These are phyloP conservation scores for Wickerhamomyces pijperi DNA, from an alignment of 805 yeast species.

Conservation along the genomic window DNA sequence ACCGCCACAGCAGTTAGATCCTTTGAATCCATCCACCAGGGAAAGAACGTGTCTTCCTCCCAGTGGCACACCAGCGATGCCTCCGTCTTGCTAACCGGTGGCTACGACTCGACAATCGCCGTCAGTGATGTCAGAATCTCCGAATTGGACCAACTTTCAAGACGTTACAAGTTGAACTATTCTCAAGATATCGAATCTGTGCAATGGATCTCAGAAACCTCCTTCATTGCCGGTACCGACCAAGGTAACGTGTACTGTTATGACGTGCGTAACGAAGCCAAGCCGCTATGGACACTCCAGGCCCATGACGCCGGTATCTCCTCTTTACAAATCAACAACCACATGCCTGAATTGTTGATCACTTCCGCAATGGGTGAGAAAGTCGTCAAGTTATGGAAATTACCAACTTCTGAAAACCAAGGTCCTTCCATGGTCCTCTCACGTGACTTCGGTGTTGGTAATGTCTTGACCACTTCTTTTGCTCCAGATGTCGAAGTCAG, in stretches of 20 bases:
- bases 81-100: conserved; percentile 74
- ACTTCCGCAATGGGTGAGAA: conserved; percentile 92
- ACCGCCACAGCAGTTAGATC: conserved; percentile 70
- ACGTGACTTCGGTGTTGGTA: conserved; percentile 90
- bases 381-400: conserved; percentile 78
- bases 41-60: conserved; percentile 73
- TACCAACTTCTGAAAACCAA: conserved; percentile 28
- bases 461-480: conserved; percentile 72
- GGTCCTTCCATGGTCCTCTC: conserved; percentile 81
- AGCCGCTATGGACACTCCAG: conserved; percentile 88
- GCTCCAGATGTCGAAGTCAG: conserved; percentile 82
- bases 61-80: conserved; percentile 74
- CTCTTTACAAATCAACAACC: conserved; percentile 57
- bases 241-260: conserved; percentile 81
- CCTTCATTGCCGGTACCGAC: conserved; percentile 84
- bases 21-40: conserved; percentile 56
- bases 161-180: conserved; percentile 52
- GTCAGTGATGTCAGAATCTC: conserved; percentile 78
- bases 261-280: conserved; percentile 60
- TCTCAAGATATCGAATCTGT: conserved; percentile 76
- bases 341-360: conserved; percentile 60
- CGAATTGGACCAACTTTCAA: conserved; percentile 47
- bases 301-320: conserved; percentile 96
- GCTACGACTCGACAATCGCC: conserved; percentile 79
- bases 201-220: conserved; percentile 50